A percentile compares a stretch with the other conserved stretches of the same genome.
phyloP scores from a whole-genome alignment of 805 yeast genomes.

The Ogataea sp. region DNA sequence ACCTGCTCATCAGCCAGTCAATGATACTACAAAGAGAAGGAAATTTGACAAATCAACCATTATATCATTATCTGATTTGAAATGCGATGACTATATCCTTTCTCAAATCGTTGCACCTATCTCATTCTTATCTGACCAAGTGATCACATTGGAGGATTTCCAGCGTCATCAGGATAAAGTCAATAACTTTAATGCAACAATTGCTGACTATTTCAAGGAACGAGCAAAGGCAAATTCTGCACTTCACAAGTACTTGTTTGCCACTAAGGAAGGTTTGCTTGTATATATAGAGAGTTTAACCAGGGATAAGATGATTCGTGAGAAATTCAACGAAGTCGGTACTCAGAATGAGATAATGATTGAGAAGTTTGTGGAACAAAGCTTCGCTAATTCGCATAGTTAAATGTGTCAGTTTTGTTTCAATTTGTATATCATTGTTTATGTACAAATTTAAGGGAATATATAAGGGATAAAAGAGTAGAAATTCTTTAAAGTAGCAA shows the following conservation, averaged over 20 bases:
- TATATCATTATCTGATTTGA: neutral
- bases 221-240: neutral
- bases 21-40: neutral
- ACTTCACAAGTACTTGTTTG: neutral
- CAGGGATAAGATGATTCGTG: neutral
- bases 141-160: too few relatives aligned
- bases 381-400: neutral
- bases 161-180: neutral
- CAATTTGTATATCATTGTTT: neutral
- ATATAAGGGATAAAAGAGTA: too few relatives aligned
- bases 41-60: neutral
- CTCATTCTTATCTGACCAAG: neutral
- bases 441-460: too few relatives aligned
- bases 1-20: neutral
- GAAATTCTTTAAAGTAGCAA: too few relatives aligned
- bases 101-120: neutral
- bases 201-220: neutral
- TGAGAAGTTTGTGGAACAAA: too few relatives aligned
- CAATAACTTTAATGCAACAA: neutral
- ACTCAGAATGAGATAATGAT: too few relatives aligned
- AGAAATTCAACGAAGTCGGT: neutral
- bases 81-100: neutral
- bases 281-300: neutral
- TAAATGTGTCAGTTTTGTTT: neutral
- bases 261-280: neutral